Evolutionary conservation across 768 basidiomycete species (phyloP), one percentile per base, ranked within the genome.

Genomic region (Trichaptum fuscoviolaceum): DNA sequence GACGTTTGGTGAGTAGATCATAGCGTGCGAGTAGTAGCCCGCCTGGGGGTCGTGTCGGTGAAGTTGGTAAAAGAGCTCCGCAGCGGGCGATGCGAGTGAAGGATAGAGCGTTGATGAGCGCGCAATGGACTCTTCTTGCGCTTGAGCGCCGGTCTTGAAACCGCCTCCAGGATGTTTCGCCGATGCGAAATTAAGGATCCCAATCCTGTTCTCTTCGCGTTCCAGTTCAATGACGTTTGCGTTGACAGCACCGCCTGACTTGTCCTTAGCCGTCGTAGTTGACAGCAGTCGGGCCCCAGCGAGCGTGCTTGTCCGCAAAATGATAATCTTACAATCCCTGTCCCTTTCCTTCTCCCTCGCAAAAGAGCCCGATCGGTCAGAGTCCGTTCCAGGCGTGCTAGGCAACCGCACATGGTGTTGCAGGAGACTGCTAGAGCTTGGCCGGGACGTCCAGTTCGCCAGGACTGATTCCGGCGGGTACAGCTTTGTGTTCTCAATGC

Each of bases 101-200:
- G 83, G 78, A 69, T 87, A 90, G 7, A 93, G 77, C 6, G 87
- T 89, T 12, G 90, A 91, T 5, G 90, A 85, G 57, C 91, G 86
- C 12, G 91, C 90, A 70, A 93, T 83, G 42, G 87, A 87, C 74
- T 93, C 91, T 74, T 93, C 92, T 71, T 93, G 91, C 1, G 92
- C 91, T 67, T 87, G 85, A 0, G 89, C 85, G 18, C 91, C 92
- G 65, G 75, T 81, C 66, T 84, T 81, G 75, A 93, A 92, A 7
- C 92, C 92, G 3, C 92, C 91, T 1, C 91, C 91, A 0, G 89
- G 87, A 42, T 85, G 85, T 63, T 83, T 88, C 3, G 91, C 90
- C 0, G 88, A 89, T 1, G 91, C 91, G 71, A 92, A 92, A 73
- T 88, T 92, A 30, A 93, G 83, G 18, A 92, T 76, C 23, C 89